Conservation (phyloP, 164 flowering plant genomes). For the Tetracentron sinense region DNA sequence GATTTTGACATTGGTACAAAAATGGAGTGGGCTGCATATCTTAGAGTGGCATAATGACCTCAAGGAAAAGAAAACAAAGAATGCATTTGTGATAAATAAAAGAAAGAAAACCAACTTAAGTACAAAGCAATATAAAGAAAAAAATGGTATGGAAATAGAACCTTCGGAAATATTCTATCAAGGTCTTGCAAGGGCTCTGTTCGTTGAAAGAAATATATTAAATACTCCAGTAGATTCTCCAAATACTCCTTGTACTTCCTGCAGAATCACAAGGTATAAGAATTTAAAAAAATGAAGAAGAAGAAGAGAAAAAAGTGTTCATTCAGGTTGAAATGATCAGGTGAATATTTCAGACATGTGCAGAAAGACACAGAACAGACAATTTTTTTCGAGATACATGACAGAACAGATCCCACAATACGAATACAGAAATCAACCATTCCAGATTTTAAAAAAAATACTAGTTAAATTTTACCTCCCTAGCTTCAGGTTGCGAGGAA, state of each 20-base stretch:
- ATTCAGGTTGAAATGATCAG: background rate
- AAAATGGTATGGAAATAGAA: conserved; percentile 15
- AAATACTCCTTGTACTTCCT: conserved; percentile 83
- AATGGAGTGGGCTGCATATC: too few relatives aligned
- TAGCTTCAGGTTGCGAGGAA: conserved; percentile 60
- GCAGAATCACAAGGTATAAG: conserved; percentile 21
- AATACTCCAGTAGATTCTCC: conserved; percentile 73
- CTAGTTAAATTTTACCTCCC: conserved; percentile 46
- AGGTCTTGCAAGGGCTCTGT: conserved; percentile 96
- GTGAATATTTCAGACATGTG: background rate
- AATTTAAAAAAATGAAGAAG: conserved; percentile 1
- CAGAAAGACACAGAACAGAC: background rate
- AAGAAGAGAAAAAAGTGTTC: background rate
- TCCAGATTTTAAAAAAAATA: background rate
- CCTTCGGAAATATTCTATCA: conserved; percentile 86
- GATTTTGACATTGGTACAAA: too few relatives aligned
- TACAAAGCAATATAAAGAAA: background rate
- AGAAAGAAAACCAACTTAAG: background rate
- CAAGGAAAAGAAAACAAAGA: background rate
- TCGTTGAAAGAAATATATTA: conserved; percentile 71
- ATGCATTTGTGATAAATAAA: background rate
- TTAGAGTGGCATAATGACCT: too few relatives aligned
- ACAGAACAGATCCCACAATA: background rate
- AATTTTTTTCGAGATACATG: too few relatives aligned
- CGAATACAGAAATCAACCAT: background rate